Evolutionary conservation across 129 eudicot species (phyloP).

Genomic region (Daucus carota): DNA sequence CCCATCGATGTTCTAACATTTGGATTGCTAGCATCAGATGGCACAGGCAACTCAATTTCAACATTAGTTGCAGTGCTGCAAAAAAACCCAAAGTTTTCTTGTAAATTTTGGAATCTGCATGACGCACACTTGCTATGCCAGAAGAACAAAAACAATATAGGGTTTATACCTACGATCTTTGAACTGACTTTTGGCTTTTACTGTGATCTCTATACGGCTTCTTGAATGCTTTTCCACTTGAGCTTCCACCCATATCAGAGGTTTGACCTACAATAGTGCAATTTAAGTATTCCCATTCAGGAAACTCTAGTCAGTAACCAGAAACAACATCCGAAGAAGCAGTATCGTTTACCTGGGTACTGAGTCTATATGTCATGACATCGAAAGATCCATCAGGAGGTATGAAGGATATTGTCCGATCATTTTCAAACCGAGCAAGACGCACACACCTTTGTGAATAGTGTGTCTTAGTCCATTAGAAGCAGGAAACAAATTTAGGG

Average conservation of each 20-base stretch:
- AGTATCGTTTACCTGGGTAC: slow-evolving; percentile 62
- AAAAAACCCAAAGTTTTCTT: slow-evolving; percentile 15
- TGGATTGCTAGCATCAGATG: slow-evolving; percentile 88
- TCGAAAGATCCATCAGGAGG: slow-evolving; percentile 99
- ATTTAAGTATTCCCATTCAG: not conserved
- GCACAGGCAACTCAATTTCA: slow-evolving; percentile 89
- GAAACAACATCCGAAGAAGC: not conserved
- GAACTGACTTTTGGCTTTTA: slow-evolving; percentile 93
- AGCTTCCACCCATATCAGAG: slow-evolving; percentile 99
- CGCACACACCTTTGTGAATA: slow-evolving; percentile 74
- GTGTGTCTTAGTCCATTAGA: slow-evolving; percentile 3
- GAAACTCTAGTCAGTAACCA: slow-evolving; percentile 3
- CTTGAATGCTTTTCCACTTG: slow-evolving; percentile 90
- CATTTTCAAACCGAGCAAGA: slow-evolving; percentile 88
- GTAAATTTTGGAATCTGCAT: not conserved
- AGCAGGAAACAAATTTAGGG: not conserved
- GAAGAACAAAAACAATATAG: not conserved
- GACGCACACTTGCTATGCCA: not conserved
- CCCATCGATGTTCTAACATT: slow-evolving; percentile 95
- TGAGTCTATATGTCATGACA: slow-evolving; percentile 95
- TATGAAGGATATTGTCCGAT: slow-evolving; percentile 83
- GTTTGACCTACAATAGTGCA: slow-evolving; percentile 63
- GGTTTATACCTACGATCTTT: slow-evolving; percentile 85
- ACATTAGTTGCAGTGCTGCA: slow-evolving; percentile 94
- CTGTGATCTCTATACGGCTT: slow-evolving; percentile 85